Evolutionary conservation across 2,329 filamentous ascomycete species (phyloP).

Genomic region (Daldinia sp.): DNA sequence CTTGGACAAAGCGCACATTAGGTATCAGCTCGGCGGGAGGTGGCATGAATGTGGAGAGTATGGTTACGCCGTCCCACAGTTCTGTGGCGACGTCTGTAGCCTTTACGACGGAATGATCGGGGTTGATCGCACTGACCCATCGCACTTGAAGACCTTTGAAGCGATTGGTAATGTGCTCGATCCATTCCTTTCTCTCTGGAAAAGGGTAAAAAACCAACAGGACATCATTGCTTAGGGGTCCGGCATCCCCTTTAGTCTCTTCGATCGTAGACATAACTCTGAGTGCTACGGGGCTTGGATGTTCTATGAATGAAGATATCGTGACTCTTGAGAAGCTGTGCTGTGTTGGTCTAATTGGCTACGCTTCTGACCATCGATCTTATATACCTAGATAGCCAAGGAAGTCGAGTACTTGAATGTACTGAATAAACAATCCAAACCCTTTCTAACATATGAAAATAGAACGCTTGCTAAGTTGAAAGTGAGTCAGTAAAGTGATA

Average conservation of each 20-base stretch:
- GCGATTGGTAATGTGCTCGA: slow-evolving; percentile 49
- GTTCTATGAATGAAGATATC: too few relatives aligned
- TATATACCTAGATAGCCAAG: background rate
- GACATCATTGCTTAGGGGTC: slow-evolving; percentile 53
- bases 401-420: background rate
- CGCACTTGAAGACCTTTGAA: slow-evolving; percentile 57
- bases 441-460: background rate
- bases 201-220: slow-evolving; percentile 56
- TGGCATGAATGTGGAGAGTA: slow-evolving; percentile 53
- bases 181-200: slow-evolving; percentile 52
- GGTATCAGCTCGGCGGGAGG: slow-evolving; percentile 51
- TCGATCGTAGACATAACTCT: slow-evolving; percentile 19
- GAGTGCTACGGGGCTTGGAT: background rate
- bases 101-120: slow-evolving; percentile 34
- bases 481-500: too few relatives aligned
- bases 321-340: background rate
- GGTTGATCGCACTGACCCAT: slow-evolving; percentile 48
- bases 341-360: background rate
- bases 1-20: slow-evolving; percentile 59
- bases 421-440: background rate
- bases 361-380: background rate
- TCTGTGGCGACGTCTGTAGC: slow-evolving; percentile 50
- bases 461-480: background rate
- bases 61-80: slow-evolving; percentile 57
- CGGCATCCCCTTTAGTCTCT: slow-evolving; percentile 4